Evolutionary conservation across 371 early-diverging fungal species (phyloP), one percentile per base, ranked within the genome.

Genomic region (Amoeboaphelidium protococcarum): DNA sequence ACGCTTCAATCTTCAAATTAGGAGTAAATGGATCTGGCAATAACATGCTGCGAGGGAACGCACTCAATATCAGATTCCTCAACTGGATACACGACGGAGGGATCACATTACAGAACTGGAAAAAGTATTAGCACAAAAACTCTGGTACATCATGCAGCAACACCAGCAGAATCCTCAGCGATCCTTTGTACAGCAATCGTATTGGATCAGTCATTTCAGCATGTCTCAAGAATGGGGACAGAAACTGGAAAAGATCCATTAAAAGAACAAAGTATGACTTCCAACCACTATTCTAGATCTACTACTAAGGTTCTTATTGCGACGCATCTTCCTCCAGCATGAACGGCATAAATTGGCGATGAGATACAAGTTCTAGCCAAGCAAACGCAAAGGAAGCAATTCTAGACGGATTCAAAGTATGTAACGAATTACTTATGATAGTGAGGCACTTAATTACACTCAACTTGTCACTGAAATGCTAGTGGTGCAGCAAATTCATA

Each of bases 81-180:
- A 92, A 67, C 59, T 96, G 97, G 46, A 90, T 77, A 59, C 92
- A 91, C 1, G 73, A 65, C n/a, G 74, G 60, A 0, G 97, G 97
- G 42, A 96, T 82, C 23, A 79, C 82, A 58, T 86, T 80, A 52
- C 86, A 80, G 52, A 96, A 76, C 48, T 79, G 76, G 52, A 82
- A 80, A 55, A 87, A 85, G 52, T 89, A 82, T 51, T 77, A 80
- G 52, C 88, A 80, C 42, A 96, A 64, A 62, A 94, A 96, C 58
- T 90, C 90, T 13, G 95, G 96, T 64, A 84, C 90, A 50, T 96
- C 97, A 60, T 91, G 95, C 46, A 92, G 62, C n/a, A 94, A 54
- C 3, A 92, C 82, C 23, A 94, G 62, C 25, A 92, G 55, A 19
- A 94, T 73, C n/a, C 92, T 71, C 13, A 94, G 64, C 0, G 82